These are phyloP conservation scores for Diaporthe australafricana DNA, from an alignment of 2,329 filamentous ascomycete species.

Conservation along the genomic window DNA sequence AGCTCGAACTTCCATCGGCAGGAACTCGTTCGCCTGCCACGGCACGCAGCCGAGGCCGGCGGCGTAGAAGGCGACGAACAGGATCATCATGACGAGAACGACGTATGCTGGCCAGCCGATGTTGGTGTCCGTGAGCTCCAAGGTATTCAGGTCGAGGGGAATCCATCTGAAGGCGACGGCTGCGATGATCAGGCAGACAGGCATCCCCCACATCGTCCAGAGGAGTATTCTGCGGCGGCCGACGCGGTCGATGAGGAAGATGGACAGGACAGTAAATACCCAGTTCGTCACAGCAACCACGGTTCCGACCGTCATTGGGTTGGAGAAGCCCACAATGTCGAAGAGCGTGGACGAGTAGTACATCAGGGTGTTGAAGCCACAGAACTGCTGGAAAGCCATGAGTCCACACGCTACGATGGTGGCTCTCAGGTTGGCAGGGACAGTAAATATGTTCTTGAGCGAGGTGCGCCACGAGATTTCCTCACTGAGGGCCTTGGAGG, in stretches of 20 bases:
- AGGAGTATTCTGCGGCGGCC: conserved; percentile 59
- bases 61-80: conserved; percentile 55
- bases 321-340: conserved; percentile 59
- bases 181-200: conserved; percentile 52
- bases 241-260: conserved; percentile 57
- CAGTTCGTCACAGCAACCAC: conserved; percentile 60
- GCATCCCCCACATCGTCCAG: conserved; percentile 58
- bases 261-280: conserved; percentile 60
- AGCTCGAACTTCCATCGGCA: not conserved
- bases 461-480: conserved; percentile 55
- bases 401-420: conserved; percentile 59
- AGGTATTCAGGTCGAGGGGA: conserved; percentile 55
- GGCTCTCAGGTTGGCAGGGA: conserved; percentile 57
- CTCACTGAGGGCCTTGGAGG: conserved; percentile 50
- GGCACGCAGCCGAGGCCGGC: not conserved
- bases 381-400: conserved; percentile 64
- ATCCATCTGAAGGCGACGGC: conserved; percentile 59
- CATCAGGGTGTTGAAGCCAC: conserved; percentile 63
- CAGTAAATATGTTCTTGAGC: conserved; percentile 58
- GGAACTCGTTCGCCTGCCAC: conserved; percentile 17
- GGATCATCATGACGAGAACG: conserved; percentile 56
- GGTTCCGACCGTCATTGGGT: conserved; percentile 59
- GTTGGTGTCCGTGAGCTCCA: conserved; percentile 48
- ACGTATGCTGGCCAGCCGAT: conserved; percentile 48
- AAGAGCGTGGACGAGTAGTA: conserved; percentile 64